Conservation (phyloP, 2,329 filamentous ascomycete species). For the Colletotrichum nymphaeae region DNA sequence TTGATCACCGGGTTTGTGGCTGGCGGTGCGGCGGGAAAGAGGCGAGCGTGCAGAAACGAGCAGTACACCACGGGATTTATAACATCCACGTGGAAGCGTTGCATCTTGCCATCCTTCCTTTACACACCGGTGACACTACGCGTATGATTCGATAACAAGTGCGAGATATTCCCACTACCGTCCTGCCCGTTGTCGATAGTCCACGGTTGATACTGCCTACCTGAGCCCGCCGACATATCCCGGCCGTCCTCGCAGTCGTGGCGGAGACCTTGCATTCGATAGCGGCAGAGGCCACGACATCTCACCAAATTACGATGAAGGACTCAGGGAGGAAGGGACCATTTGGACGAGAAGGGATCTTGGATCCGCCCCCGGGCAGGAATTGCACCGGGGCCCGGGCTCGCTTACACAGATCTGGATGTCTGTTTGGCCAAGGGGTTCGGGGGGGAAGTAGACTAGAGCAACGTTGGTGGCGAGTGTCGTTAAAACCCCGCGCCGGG, state of each 20-base stretch:
- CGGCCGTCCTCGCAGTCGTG: not conserved
- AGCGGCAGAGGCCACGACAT: slow-evolving; percentile 8
- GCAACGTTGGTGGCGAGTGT: slow-evolving; percentile 6
- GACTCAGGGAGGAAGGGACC: not conserved
- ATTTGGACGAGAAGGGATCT: slow-evolving; percentile 1
- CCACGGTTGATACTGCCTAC: not conserved
- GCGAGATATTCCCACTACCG: not conserved
- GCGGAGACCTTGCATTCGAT: not conserved
- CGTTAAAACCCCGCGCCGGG: not conserved
- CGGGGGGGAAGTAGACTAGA: not conserved
- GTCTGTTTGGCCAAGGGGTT: not conserved
- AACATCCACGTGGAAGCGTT: slow-evolving; percentile 20
- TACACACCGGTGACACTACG: not conserved
- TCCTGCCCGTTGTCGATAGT: not conserved
- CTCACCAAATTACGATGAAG: not conserved
- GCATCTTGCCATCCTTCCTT: not conserved
- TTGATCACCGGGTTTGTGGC: slow-evolving; percentile 11
- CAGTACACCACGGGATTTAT: slow-evolving; percentile 2
- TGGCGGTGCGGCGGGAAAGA: slow-evolving; percentile 17
- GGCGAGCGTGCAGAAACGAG: not conserved
- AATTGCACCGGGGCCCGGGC: not conserved
- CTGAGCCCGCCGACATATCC: not conserved
- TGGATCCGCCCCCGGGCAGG: not conserved
- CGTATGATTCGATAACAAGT: not conserved
- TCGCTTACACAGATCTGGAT: not conserved